These are phyloP conservation scores for Dactylonectria estremocensis DNA, from an alignment of 2,329 filamentous ascomycete species.

Conservation along the genomic window DNA sequence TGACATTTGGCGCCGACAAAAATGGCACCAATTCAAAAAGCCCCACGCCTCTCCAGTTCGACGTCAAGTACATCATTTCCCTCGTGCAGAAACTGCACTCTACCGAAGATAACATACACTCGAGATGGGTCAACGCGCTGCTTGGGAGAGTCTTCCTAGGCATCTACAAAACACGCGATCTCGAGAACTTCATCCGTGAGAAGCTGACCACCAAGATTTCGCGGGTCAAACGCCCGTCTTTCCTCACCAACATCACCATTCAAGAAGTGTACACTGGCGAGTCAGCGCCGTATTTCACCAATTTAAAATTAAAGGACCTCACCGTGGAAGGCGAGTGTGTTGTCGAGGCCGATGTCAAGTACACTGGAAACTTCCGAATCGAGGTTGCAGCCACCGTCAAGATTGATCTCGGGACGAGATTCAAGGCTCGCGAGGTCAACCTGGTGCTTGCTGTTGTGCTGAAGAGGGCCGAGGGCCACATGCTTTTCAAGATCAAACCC, in stretches of 20 bases:
- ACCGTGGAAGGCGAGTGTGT: constrained; percentile 93
- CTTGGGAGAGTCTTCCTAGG: constrained; percentile 91
- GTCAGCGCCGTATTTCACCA: constrained; percentile 89
- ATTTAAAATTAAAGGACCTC: constrained; percentile 88
- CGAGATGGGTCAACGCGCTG: constrained; percentile 93
- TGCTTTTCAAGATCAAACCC: constrained; percentile 90
- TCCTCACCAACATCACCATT: constrained; percentile 88
- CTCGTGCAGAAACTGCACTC: constrained; percentile 93
- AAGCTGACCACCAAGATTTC: constrained; percentile 98
- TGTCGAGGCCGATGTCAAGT: constrained; percentile 89
- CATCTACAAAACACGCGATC: constrained; percentile 85
- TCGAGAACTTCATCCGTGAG: constrained; percentile 83
- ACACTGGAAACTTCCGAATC: constrained; percentile 89
- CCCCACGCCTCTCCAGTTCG: constrained; percentile 82
- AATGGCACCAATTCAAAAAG: constrained; percentile 51
- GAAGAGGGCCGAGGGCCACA: constrained; percentile 87
- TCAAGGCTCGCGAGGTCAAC: constrained; percentile 92
- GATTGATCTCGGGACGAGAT: constrained; percentile 89
- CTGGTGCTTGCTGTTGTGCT: constrained; percentile 89
- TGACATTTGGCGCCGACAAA: constrained; percentile 69
- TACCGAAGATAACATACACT: constrained; percentile 91
- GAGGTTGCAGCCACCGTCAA: constrained; percentile 94
- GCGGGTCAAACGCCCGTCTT: constrained; percentile 90
- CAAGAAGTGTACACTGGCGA: constrained; percentile 89
- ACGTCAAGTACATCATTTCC: constrained; percentile 88